These are phyloP conservation scores for Russula abietina DNA, from an alignment of 768 basidiomycete species.

Conservation along the genomic window DNA sequence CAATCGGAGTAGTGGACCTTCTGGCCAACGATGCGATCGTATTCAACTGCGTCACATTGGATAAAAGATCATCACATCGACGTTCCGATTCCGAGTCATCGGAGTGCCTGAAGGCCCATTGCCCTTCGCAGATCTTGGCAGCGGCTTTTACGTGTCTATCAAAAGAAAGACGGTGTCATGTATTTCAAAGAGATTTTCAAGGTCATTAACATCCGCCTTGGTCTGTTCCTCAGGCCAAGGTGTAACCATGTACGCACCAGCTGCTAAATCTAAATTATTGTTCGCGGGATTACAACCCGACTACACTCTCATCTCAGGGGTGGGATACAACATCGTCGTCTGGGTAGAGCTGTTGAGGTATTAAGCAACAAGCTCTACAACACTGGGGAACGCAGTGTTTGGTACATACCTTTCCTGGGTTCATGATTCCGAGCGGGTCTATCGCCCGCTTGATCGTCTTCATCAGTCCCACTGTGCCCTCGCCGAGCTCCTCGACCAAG, in stretches of 20 bases:
- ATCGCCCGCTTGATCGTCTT: slow-evolving; percentile 68
- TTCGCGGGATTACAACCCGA: background rate
- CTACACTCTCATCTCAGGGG: background rate
- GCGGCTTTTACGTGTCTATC: slow-evolving; percentile 95
- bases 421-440: slow-evolving; percentile 72
- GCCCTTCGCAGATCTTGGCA: slow-evolving; percentile 85
- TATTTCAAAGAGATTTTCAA: slow-evolving; percentile 72
- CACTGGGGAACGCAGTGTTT: background rate
- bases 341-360: slow-evolving; percentile 12
- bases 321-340: slow-evolving; percentile 1
- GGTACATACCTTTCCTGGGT: slow-evolving; percentile 70
- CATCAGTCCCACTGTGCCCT: slow-evolving; percentile 80
- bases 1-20: no score
- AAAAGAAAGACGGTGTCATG: slow-evolving; percentile 91
- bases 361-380: background rate
- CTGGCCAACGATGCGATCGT: no score
- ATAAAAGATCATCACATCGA: no score
- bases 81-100: no score
- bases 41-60: no score
- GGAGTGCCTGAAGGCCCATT: slow-evolving; percentile 41
- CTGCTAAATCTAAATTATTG: no score
- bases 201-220: slow-evolving; percentile 56
- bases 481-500: slow-evolving; percentile 74
- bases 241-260: no score
- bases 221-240: slow-evolving; percentile 43